These are phyloP conservation scores for Solanum hybrid DNA, from an alignment of 305 asterid genomes.

Conservation along the genomic window DNA sequence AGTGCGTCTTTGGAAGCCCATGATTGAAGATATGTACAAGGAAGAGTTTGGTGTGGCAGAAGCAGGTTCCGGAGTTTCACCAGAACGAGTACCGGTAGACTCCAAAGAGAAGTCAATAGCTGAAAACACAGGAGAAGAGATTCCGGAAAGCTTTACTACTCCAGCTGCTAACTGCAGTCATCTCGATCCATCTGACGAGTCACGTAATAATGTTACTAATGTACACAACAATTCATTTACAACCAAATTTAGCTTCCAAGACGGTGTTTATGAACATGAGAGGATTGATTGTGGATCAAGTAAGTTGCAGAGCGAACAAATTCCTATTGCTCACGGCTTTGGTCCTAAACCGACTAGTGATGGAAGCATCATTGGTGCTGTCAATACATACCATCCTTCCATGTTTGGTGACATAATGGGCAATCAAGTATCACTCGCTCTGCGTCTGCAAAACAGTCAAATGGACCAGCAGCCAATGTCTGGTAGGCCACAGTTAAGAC, in stretches of 20 bases:
- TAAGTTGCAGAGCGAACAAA: background rate
- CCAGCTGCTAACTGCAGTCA: slow-evolving; percentile 15
- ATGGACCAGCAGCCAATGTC: slow-evolving; percentile 13
- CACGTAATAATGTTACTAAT: slow-evolving; percentile 10
- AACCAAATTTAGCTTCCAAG: slow-evolving; percentile 20
- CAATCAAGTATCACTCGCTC: slow-evolving; percentile 43
- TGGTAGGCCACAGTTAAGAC: slow-evolving; percentile 15
- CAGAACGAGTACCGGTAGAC: slow-evolving; percentile 21
- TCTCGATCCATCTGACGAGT: slow-evolving; percentile 15
- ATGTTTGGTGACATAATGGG: slow-evolving; percentile 11
- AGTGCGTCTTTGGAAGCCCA: slow-evolving; percentile 83
- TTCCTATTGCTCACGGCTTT: background rate
- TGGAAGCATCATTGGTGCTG: slow-evolving; percentile 4
- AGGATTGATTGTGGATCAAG: slow-evolving; percentile 9
- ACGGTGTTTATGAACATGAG: slow-evolving; percentile 23
- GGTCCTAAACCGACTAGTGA: background rate
- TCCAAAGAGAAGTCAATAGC: slow-evolving; percentile 30
- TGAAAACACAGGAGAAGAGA: slow-evolving; percentile 33
- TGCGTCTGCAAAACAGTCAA: slow-evolving; percentile 35
- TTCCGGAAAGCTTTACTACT: slow-evolving; percentile 21
- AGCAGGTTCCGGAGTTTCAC: slow-evolving; percentile 37
- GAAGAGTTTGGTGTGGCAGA: slow-evolving; percentile 61
- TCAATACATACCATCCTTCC: slow-evolving; percentile 7
- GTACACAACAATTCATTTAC: slow-evolving; percentile 14
- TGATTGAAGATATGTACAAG: slow-evolving; percentile 85